Evolutionary conservation across 73 alveolate genomes (phyloP), one percentile per base, ranked within the genome.

Genomic region (Urostyla sp.): DNA sequence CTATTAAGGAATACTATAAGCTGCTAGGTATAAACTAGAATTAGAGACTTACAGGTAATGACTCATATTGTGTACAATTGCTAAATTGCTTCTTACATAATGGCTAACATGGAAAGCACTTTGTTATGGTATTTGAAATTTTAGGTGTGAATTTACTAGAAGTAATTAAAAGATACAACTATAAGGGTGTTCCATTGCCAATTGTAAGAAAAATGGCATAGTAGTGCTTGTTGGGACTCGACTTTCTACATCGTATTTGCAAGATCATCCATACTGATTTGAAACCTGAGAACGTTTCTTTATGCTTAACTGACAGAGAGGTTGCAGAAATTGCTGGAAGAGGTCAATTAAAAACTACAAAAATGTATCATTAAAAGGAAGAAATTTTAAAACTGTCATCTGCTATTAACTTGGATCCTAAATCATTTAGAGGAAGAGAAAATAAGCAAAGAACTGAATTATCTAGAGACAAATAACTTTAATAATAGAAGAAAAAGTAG

Each of bases 261-360:
- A 95, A 95, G 45, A 90, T 96, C 52, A 95, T 96, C 73, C 99
- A 96, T 79, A 92, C 99, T 0, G 99, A 96, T 80, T 57, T 96
- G 34, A 96, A 96, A 80, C 99, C 99, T 15, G 99, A 96, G 72
- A 96, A 96, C 77, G 96, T 95, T 21, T 69, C 84, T 44, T 87
- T 95, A 13, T 93, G 95, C 34, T 81, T 96, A 44, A 91, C 96
- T 11, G 88, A 94, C 28, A 88, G 83, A 28, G 94, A 94, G 51
- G 61, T 92, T 3, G 56, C 81, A 57, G 96, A 93, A 31, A 90
- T 93, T 38, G 78, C 84, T n/a, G 32, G 24, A 16, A 53, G 59
- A 63, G 94, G 88, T 40, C 30, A 40, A n/a, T 74, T 82, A 8
- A 73, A 72, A 50, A 75, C 80, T 20, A 72, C 74, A 0, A 82